Evolutionary conservation across 2,329 filamentous ascomycete genomes (phyloP), one percentile per base, ranked within the genome.

Genomic region (Cladophialophora carrionii): DNA sequence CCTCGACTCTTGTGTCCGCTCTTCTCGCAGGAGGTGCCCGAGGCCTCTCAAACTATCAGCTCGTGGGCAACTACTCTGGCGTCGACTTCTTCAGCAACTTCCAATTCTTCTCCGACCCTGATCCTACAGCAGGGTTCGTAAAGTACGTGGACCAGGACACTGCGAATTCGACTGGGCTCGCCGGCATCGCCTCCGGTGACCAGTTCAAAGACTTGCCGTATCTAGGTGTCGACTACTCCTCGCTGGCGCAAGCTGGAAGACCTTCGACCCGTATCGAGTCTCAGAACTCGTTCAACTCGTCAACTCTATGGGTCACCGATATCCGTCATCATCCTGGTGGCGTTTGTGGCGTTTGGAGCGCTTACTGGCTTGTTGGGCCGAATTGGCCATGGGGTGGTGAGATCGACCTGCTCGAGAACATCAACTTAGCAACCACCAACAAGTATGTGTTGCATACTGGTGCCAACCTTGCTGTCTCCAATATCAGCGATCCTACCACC

Each of bases 321-420:
- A 76, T 83, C 57, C 71, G 72, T 4, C 81, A 83, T 68, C 79
- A 81, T 75, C 81, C 81, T 1, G 77, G 75, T 8, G 75, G 74
- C 46, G 75, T 76, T 32, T 84, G 82, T 63, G 82, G 79, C 52
- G 79, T 77, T 32, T 84, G 82, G 82, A 82, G 82, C 1, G 80
- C 80, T 6, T 81, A 79, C 66, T 81, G 80, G 80, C 75, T 79
- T 3, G 72, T 78, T 0, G 78, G 79, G 20, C 52, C 60, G 12
- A 41, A 49, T 8, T 81, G 80, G 80, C 79, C 79, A 1, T 57
- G 71, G 1, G 74, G 76, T 41, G 80, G 80, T 14, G 80, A 82
- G 74, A 82, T 84, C 52, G 82, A 84, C 71, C 79, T 84, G 55
- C 80, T 84, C 68, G 82, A 84, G 69, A 80, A 79, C 6, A 80